Evolutionary conservation across 2,329 filamentous ascomycete species (phyloP).

Genomic region (Pyricularia sp.): DNA sequence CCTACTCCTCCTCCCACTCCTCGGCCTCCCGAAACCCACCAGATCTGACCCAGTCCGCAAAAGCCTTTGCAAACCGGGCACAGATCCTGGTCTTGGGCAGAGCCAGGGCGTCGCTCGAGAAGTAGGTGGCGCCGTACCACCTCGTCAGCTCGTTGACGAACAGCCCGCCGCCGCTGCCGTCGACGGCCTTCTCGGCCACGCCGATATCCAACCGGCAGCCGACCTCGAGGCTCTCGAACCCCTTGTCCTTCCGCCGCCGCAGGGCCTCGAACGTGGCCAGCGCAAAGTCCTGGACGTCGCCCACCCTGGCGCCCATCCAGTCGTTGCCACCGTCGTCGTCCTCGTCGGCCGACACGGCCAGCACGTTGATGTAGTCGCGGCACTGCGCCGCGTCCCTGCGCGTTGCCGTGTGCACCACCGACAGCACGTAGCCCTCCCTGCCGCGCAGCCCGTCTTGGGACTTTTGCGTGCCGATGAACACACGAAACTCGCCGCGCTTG

Average conservation of each 20-base stretch:
- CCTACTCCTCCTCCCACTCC: neutral
- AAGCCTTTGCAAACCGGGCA: neutral
- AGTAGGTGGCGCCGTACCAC: constrained; percentile 2
- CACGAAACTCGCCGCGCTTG: constrained; percentile 1
- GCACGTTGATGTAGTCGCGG: neutral
- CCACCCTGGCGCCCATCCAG: neutral
- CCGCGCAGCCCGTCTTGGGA: neutral
- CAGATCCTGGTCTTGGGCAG: neutral
- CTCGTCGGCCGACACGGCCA: neutral
- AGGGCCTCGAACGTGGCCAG: constrained; percentile 1
- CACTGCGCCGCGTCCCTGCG: neutral
- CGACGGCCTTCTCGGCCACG: neutral
- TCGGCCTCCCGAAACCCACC: neutral
- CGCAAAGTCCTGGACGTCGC: neutral
- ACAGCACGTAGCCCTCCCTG: neutral
- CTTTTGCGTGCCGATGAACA: neutral
- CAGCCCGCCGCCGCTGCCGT: neutral
- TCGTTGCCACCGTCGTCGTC: neutral
- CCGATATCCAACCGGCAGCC: constrained; percentile 2
- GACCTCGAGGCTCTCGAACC: neutral
- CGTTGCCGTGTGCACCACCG: neutral
- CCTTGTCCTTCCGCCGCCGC: neutral
- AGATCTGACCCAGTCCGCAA: neutral
- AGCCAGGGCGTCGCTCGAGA: neutral
- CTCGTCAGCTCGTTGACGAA: constrained; percentile 2